Evolutionary conservation across 2,329 filamentous ascomycete genomes (phyloP), one percentile per base, ranked within the genome.

Genomic region (Zymoseptoria passerinii): DNA sequence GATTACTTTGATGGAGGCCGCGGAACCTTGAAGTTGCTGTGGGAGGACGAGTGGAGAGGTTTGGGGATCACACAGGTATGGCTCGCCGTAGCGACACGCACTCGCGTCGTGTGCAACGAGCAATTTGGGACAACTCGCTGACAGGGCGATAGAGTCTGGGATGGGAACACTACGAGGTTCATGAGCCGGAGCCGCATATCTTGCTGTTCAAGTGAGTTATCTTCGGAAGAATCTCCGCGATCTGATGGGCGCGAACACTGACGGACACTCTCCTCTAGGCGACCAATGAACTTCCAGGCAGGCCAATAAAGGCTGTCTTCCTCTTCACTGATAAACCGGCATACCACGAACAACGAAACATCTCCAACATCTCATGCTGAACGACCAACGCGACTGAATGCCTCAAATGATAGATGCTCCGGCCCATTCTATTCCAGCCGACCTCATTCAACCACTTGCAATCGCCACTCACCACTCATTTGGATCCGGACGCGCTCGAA

Each of bases 91-190:
- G 35, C 35, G n/a, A n/a, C n/a, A n/a, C n/a, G n/a, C n/a, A n/a
- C n/a, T n/a, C n/a, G n/a, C n/a, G n/a, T n/a, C n/a, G n/a, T n/a
- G n/a, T n/a, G n/a, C n/a, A n/a, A n/a, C n/a, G n/a, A n/a, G n/a
- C n/a, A n/a, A n/a, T n/a, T n/a, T n/a, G n/a, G n/a, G n/a, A 44
- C 13, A 7, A 44, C 16, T 44, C 16, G 35, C 35, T 44, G 35
- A 44, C 35, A 44, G 13, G 35, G 8, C 20, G 8, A 53, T 72
- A 97, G 92, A 97, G 92, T 79, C 80, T 99, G 70, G 94, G 94
- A 58, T 99, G 94, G 94, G 92, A 97, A 74, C 94, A 99, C 75
- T 99, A 99, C 73, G 94, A 99, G 76, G 94, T 99, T 56, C 94
- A 99, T 75, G 94, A 97, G 75, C 94, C 94, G 50, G 94, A 99